Evolutionary conservation across 2,329 filamentous ascomycete genomes (phyloP).

Genomic region (Aspergillus pseudonomiae): DNA sequence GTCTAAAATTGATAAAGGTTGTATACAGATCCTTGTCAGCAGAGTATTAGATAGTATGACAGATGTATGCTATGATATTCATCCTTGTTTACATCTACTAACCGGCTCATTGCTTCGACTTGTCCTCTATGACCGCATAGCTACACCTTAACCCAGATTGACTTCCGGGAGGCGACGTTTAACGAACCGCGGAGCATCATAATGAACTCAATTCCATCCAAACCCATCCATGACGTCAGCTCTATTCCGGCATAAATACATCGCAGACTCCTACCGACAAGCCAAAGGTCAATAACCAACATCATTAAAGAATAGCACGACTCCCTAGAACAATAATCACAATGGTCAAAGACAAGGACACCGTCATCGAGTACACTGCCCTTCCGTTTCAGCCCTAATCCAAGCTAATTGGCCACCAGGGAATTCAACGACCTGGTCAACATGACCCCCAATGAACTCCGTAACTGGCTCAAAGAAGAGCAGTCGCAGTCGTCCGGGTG

Average conservation of each 20-base stretch:
- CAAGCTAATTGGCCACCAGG: constrained; percentile 34
- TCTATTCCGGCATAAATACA: background rate
- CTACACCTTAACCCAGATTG: background rate
- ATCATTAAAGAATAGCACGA: no score
- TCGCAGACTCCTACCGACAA: no score
- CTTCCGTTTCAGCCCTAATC: background rate
- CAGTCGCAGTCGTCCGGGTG: constrained; percentile 63
- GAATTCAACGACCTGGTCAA: constrained; percentile 71
- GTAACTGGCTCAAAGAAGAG: constrained; percentile 63
- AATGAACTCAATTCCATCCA: background rate
- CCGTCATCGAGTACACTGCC: constrained; percentile 49
- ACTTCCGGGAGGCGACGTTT: background rate
- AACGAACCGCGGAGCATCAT: background rate
- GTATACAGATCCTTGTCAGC: no score
- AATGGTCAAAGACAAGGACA: constrained; percentile 57
- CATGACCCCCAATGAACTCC: constrained; percentile 64
- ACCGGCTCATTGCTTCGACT: no score
- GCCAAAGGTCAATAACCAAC: no score
- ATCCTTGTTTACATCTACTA: no score
- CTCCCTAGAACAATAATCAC: constrained; percentile 20
- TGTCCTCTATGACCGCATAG: no score
- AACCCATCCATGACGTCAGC: background rate
- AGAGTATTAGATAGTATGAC: no score
- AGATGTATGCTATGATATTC: no score
- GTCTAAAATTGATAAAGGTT: no score